Base-by-base conservation (phyloP, 768 basidiomycete species). In the Candolleomyces aberdarensis region DNA sequence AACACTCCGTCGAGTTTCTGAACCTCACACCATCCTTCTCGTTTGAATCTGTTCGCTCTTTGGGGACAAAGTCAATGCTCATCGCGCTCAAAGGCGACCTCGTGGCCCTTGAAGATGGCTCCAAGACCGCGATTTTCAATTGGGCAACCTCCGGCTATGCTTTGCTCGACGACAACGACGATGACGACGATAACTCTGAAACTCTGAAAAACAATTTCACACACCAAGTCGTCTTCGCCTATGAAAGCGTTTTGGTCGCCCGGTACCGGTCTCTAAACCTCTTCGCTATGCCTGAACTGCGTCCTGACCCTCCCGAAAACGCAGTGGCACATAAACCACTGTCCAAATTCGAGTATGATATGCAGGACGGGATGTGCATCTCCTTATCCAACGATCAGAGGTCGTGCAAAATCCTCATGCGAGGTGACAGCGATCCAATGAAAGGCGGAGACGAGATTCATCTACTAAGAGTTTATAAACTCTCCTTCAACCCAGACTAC, bases 361-460 rank as follows among this genome's bases (percentile, higher is more conserved):
- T 61, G 10, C n/a, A 32, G 4, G 29, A 50, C 13, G n/a, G 36
- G 19, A 36, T 36, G 36, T 36, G 29, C 32, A 48, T n/a, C 40
- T 26, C 51, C 13, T 5, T 41, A 5, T 9, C 44, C 1, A 31
- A 55, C 2, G 48, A 41, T 5, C 50, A 6, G 29, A 29, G 14
- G 2, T 44, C 61, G 19, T 39, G 87, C 17, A 79, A 81, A 0
- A 76, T 89, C 54, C 76, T 89, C 9, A 70, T 87, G 15, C 83
- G 87, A 19, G 76, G 79, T 32, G 83, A 86, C 66, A 82, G 77
- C 63, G 81, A 84, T 58, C 80, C 89, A 63, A 85, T 85, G 0
- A 88, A 87, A 87, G 70, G 80, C 13, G 69, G 78, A 0, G 75
- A 78, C 32, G 72, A 74, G 1, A 76, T 80, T 66, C 75, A 71